phyloP scores from a whole-genome alignment of 805 yeast genomes.

The Blastobotrys attinorum region DNA sequence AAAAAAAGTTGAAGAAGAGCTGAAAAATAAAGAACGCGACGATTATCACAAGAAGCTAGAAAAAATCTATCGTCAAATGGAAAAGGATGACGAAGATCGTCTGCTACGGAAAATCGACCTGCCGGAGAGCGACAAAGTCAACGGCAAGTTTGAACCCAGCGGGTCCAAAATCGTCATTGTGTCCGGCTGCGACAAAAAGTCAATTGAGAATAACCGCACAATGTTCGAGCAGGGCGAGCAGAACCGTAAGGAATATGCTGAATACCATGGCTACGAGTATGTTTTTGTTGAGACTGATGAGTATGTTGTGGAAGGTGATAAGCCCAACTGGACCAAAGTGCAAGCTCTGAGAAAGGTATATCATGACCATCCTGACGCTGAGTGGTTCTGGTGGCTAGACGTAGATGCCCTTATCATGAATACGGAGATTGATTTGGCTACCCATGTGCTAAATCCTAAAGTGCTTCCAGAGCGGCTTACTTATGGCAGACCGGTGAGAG shows the following conservation, averaged over 20 bases:
- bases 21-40: not conserved
- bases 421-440: slow-evolving; percentile 21
- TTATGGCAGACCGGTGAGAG: slow-evolving; percentile 17
- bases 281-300: slow-evolving; percentile 21
- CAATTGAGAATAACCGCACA: slow-evolving; percentile 13
- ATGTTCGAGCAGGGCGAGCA: slow-evolving; percentile 13
- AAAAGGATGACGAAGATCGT: not conserved
- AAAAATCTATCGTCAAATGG: not conserved
- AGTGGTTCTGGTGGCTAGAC: slow-evolving; percentile 35
- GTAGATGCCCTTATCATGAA: slow-evolving; percentile 29
- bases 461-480: slow-evolving; percentile 21
- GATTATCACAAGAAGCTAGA: not conserved
- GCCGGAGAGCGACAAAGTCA: not conserved
- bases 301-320: slow-evolving; percentile 8
- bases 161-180: slow-evolving; percentile 10
- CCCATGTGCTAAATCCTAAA: slow-evolving; percentile 22
- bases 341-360: slow-evolving; percentile 27
- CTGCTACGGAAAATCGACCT: not conserved
- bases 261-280: slow-evolving; percentile 27
- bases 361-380: slow-evolving; percentile 24
- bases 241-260: slow-evolving; percentile 26
- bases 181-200: slow-evolving; percentile 22
- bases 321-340: slow-evolving; percentile 25
- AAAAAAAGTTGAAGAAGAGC: not conserved
- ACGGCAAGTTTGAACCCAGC: not conserved